Percentiles rank a stretch among this genome's conserved stretches.
Evolutionary conservation across 148 eudicot species (phyloP).

Genomic region (Selenicereus undatus): DNA sequence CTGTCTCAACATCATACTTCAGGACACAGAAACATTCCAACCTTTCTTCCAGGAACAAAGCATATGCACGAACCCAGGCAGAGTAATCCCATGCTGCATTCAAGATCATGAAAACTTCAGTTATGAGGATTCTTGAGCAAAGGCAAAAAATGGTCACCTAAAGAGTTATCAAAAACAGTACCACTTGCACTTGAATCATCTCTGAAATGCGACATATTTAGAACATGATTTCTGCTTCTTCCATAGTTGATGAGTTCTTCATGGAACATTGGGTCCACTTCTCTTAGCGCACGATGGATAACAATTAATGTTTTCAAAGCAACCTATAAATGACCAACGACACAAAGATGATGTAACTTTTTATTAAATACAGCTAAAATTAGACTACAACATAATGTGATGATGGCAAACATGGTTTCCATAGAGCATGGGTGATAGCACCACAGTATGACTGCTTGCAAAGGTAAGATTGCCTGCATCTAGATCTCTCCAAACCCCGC

Average conservation of each 20-base stretch:
- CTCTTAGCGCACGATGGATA: slow-evolving; percentile 92
- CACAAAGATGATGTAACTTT: neutral
- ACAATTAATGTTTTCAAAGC: slow-evolving; percentile 89
- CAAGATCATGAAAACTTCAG: slow-evolving; percentile 19
- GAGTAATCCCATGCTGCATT: slow-evolving; percentile 96
- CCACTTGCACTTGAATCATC: slow-evolving; percentile 96
- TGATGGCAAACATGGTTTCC: neutral
- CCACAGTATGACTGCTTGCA: no score
- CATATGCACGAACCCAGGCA: slow-evolving; percentile 93
- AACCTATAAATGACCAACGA: slow-evolving; percentile 49
- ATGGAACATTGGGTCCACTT: slow-evolving; percentile 84
- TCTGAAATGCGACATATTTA: slow-evolving; percentile 88
- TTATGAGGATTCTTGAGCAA: slow-evolving; percentile 1
- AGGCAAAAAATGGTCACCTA: neutral
- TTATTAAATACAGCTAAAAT: slow-evolving; percentile 3
- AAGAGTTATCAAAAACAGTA: slow-evolving; percentile 23
- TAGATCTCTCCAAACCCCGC: no score
- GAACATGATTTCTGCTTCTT: slow-evolving; percentile 65
- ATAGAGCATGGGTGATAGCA: no score
- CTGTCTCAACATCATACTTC: slow-evolving; percentile 81
- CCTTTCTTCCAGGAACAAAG: slow-evolving; percentile 87
- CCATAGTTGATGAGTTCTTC: slow-evolving; percentile 80
- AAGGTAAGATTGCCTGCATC: no score
- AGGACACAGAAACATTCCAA: slow-evolving; percentile 84
- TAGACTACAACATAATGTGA: neutral